These are phyloP conservation scores for Pistacia integerrima DNA, from an alignment of 345 rosid species.

Conservation along the genomic window DNA sequence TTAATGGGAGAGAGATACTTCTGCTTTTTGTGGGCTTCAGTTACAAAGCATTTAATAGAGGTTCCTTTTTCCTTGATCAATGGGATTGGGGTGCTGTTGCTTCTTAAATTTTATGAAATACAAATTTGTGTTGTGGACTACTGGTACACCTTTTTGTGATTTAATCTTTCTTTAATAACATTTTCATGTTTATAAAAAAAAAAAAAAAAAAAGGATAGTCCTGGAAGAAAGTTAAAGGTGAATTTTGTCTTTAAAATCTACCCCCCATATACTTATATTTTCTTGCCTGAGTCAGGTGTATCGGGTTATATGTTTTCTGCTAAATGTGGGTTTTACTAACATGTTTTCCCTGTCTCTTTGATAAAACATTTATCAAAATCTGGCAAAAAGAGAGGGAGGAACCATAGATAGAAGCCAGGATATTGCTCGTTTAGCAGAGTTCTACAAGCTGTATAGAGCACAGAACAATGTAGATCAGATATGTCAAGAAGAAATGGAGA, in stretches of 20 bases:
- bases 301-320: not conserved
- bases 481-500: conserved; percentile 77
- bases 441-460: conserved; percentile 80
- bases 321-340: not conserved
- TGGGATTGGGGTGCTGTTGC: too few species aligned
- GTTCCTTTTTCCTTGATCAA: too few species aligned
- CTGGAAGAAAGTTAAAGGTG: not conserved
- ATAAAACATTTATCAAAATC: conserved; percentile 77
- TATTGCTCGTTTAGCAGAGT: conserved; percentile 75
- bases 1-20: too few species aligned
- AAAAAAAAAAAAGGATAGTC: too few species aligned
- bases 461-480: conserved; percentile 73
- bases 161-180: not conserved
- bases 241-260: not conserved
- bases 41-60: too few species aligned
- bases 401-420: conserved; percentile 90
- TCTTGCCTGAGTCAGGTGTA: not conserved
- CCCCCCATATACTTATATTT: not conserved
- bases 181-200: too few species aligned
- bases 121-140: too few species aligned
- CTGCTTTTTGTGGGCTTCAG: too few species aligned
- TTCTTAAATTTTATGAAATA: too few species aligned
- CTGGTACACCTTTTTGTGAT: not conserved
- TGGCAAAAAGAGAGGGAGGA: conserved; percentile 88
- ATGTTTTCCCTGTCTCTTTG: conserved; percentile 7